Evolutionary conservation across 345 rosid genomes (phyloP).

Genomic region (Dipteronia sinensis): DNA sequence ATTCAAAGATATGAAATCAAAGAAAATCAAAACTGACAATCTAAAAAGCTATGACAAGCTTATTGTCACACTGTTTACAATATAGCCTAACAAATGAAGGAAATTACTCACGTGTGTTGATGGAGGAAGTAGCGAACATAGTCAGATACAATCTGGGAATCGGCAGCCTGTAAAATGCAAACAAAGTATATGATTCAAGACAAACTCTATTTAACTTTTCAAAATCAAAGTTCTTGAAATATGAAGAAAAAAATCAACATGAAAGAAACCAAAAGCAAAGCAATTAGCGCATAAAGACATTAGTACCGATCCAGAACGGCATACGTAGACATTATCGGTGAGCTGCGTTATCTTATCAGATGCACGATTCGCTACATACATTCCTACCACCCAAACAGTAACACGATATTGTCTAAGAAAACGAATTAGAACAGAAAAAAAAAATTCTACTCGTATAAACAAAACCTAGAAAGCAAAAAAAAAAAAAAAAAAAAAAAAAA

Average conservation of each 20-base stretch:
- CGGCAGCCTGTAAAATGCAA: constrained; percentile 72
- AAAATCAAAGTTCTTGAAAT: background rate
- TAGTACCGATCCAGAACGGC: constrained; percentile 99
- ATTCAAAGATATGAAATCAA: background rate
- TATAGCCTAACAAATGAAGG: background rate
- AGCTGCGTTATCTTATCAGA: constrained; percentile 95
- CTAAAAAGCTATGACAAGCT: background rate
- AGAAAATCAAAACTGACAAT: constrained; percentile 10
- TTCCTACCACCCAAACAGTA: constrained; percentile 45
- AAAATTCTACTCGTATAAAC: too few species aligned
- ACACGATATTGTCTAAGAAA: background rate
- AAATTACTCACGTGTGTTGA: constrained; percentile 88
- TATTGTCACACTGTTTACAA: background rate
- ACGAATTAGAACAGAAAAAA: too few species aligned
- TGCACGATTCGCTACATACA: constrained; percentile 92
- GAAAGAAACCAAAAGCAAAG: background rate
- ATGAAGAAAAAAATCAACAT: background rate
- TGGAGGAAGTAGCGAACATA: constrained; percentile 93
- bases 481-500: constrained; percentile 3
- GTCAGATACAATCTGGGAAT: constrained; percentile 93
- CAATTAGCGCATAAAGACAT: background rate
- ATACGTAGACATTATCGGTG: constrained; percentile 88
- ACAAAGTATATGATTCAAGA: background rate
- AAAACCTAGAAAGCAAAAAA: background rate
- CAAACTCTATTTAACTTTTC: too few species aligned